Percentiles rank a stretch among this genome's conserved stretches.
phyloP scores from a whole-genome alignment of 2,329 filamentous ascomycete species.

The Gaeumannomyces sp. region DNA sequence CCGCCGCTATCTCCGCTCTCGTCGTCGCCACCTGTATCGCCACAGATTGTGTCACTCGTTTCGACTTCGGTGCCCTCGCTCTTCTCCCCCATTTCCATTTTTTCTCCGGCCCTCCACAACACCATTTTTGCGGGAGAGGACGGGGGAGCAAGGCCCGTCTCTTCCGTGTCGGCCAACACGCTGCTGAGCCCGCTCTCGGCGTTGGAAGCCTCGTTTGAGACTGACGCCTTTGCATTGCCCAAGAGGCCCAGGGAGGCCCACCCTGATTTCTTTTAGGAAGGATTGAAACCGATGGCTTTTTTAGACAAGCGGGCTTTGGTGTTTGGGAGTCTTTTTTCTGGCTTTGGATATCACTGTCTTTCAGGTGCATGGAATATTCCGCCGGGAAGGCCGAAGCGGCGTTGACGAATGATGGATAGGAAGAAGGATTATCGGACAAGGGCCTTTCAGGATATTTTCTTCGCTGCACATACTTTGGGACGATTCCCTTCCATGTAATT shows the following conservation, averaged over 20 bases:
- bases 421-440: too few relatives aligned
- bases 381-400: too few relatives aligned
- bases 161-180: slow-evolving; percentile 1
- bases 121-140: too few relatives aligned
- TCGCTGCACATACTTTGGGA: too few relatives aligned
- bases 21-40: not conserved
- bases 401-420: too few relatives aligned
- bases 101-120: too few relatives aligned
- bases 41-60: not conserved
- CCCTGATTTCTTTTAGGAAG: not conserved
- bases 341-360: not conserved
- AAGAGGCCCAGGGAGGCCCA: not conserved
- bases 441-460: too few relatives aligned
- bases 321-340: not conserved
- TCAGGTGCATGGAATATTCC: too few relatives aligned
- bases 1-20: not conserved
- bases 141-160: not conserved
- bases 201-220: slow-evolving; percentile 5
- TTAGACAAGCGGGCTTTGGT: not conserved
- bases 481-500: too few relatives aligned
- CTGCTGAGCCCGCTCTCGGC: slow-evolving; percentile 7
- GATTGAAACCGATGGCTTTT: not conserved
- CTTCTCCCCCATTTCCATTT: slow-evolving; percentile 7
- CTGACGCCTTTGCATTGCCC: not conserved
- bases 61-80: slow-evolving; percentile 7